A percentile compares a stretch with the other conserved stretches of the same genome.
These are phyloP conservation scores for Bipolaris victoriae DNA, from an alignment of 2,329 filamentous ascomycete genomes.

Conservation along the genomic window DNA sequence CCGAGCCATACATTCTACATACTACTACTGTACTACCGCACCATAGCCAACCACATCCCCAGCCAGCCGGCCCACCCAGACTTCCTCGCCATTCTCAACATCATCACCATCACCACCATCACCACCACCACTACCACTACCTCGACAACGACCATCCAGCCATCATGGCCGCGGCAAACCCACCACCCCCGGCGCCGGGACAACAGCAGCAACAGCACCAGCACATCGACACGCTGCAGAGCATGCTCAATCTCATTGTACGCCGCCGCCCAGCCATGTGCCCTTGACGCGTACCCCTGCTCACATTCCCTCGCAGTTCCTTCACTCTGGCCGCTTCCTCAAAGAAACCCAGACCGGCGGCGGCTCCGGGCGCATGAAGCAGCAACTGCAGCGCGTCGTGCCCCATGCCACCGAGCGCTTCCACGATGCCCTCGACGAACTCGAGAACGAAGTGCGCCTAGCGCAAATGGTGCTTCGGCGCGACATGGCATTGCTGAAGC, in stretches of 20 bases:
- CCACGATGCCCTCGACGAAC: slow-evolving; percentile 59
- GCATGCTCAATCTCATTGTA: slow-evolving; percentile 57
- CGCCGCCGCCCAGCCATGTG: slow-evolving; percentile 18
- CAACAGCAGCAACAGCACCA: slow-evolving; percentile 21
- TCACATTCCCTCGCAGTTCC: slow-evolving; percentile 43
- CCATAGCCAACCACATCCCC: not conserved
- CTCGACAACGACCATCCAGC: slow-evolving; percentile 3
- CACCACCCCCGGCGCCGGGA: slow-evolving; percentile 14
- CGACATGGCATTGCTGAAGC: slow-evolving; percentile 46
- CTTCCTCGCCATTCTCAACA: too few relatives aligned
- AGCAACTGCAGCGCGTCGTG: slow-evolving; percentile 48
- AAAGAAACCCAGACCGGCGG: slow-evolving; percentile 47
- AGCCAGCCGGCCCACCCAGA: not conserved
- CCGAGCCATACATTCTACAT: not conserved
- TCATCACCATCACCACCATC: slow-evolving; percentile 6
- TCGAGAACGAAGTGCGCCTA: slow-evolving; percentile 54
- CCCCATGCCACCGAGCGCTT: slow-evolving; percentile 53
- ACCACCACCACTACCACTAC: slow-evolving; percentile 1
- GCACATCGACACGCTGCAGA: slow-evolving; percentile 54
- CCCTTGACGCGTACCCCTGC: slow-evolving; percentile 10
- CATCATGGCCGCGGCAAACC: slow-evolving; percentile 24
- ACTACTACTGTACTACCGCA: not conserved
- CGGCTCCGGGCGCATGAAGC: slow-evolving; percentile 38
- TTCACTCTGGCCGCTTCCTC: slow-evolving; percentile 54
- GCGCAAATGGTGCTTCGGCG: slow-evolving; percentile 45